These are phyloP conservation scores for Lasiodiplodia theobromae DNA, from an alignment of 2,329 filamentous ascomycete species.

Conservation along the genomic window DNA sequence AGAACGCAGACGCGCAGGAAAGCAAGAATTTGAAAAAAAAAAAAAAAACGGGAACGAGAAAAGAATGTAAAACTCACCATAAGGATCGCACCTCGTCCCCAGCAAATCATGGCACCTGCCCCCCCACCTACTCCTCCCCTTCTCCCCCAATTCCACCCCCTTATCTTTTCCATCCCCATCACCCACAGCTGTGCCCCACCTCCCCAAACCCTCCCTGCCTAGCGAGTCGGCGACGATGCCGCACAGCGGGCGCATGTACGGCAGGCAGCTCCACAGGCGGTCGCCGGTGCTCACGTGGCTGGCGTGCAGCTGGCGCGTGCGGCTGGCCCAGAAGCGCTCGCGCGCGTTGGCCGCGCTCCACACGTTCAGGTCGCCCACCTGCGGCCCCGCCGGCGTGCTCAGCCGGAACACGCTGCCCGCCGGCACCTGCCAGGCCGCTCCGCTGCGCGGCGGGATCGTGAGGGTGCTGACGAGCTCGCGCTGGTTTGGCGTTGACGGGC, in stretches of 20 bases:
- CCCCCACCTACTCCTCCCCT: slow-evolving; percentile 67
- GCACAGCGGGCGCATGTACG: slow-evolving; percentile 76
- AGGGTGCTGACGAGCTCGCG: slow-evolving; percentile 36
- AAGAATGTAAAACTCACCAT: slow-evolving; percentile 51
- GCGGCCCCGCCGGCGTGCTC: slow-evolving; percentile 77
- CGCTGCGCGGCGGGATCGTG: slow-evolving; percentile 75
- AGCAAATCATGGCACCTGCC: slow-evolving; percentile 78
- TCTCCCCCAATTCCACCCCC: slow-evolving; percentile 46
- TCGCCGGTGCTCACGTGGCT: slow-evolving; percentile 76
- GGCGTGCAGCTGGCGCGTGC: slow-evolving; percentile 79
- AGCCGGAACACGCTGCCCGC: slow-evolving; percentile 74
- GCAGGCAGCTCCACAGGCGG: slow-evolving; percentile 78
- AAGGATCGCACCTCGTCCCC: slow-evolving; percentile 84
- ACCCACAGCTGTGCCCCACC: slow-evolving; percentile 50
- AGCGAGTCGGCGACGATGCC: slow-evolving; percentile 75
- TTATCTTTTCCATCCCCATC: not conserved
- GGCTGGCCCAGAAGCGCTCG: slow-evolving; percentile 81
- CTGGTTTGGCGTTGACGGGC: too few species aligned
- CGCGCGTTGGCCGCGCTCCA: slow-evolving; percentile 80
- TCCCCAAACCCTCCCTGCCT: slow-evolving; percentile 56
- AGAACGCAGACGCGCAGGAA: too few species aligned
- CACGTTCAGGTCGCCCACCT: slow-evolving; percentile 84
- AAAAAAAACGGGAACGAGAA: slow-evolving; percentile 10
- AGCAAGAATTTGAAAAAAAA: not conserved
- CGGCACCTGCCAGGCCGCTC: slow-evolving; percentile 73